Percentiles rank a stretch among this genome's conserved stretches.
Evolutionary conservation across 2,329 filamentous ascomycete species (phyloP).

Genomic region (Pseudogymnoascus sp.): DNA sequence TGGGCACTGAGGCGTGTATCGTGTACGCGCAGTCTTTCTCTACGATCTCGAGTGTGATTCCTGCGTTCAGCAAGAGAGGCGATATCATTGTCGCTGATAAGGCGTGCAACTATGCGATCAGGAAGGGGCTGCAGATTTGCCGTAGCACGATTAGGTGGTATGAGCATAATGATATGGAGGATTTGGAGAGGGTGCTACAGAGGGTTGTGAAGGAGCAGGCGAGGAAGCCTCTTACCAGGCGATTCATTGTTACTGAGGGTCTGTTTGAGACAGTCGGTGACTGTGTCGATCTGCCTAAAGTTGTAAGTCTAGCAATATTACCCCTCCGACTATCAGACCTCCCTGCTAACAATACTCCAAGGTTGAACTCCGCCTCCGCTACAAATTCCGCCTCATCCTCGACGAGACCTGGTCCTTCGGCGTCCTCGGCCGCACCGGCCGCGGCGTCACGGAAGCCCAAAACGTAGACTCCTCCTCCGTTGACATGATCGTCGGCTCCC

Average conservation of each 20-base stretch:
- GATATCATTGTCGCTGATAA: slow-evolving; percentile 96
- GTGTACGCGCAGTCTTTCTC: slow-evolving; percentile 95
- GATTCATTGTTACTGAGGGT: slow-evolving; percentile 94
- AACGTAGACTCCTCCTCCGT: slow-evolving; percentile 90
- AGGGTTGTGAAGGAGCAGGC: slow-evolving; percentile 83
- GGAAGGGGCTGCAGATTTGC: slow-evolving; percentile 89
- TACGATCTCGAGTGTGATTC: slow-evolving; percentile 94
- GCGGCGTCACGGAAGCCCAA: slow-evolving; percentile 90
- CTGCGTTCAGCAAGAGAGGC: slow-evolving; percentile 91
- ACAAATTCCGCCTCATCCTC: slow-evolving; percentile 96
- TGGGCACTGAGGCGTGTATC: slow-evolving; percentile 84
- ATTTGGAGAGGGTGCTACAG: slow-evolving; percentile 77
- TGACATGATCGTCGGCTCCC: slow-evolving; percentile 94
- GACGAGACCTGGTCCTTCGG: slow-evolving; percentile 98
- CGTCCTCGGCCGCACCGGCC: slow-evolving; percentile 82
- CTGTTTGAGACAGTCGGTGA: slow-evolving; percentile 89
- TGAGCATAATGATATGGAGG: slow-evolving; percentile 92
- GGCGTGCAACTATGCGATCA: slow-evolving; percentile 86
- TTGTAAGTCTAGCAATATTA: slow-evolving; percentile 48
- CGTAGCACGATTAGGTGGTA: slow-evolving; percentile 90
- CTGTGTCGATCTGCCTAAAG: slow-evolving; percentile 73
- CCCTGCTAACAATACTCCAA: slow-evolving; percentile 29
- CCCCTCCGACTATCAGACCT: not conserved
- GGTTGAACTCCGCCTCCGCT: slow-evolving; percentile 88
- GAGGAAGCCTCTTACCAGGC: slow-evolving; percentile 73